phyloP scores from a whole-genome alignment of 2,329 filamentous ascomycete species.

The Sporothrix protearum region DNA sequence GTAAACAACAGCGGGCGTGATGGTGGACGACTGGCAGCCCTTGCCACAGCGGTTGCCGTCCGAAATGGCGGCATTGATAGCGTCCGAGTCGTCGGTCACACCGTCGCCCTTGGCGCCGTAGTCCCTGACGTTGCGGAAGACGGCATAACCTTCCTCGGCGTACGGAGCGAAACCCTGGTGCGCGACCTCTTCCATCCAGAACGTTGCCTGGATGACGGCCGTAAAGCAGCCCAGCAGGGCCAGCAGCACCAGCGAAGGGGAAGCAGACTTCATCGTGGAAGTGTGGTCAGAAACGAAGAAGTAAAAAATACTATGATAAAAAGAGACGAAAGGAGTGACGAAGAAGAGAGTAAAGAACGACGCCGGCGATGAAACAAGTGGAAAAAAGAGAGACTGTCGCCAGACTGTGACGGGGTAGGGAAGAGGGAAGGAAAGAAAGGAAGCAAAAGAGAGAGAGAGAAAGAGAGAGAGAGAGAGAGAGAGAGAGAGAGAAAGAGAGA shows the following conservation, averaged over 20 bases:
- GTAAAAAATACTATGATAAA: background rate
- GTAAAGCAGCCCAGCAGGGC: conserved; percentile 34
- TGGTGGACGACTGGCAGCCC: conserved; percentile 25
- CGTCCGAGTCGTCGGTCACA: conserved; percentile 66
- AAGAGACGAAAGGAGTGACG: background rate
- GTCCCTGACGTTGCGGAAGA: conserved; percentile 49
- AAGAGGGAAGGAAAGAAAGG: background rate
- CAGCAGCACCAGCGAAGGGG: conserved; percentile 26
- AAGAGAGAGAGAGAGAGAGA: background rate
- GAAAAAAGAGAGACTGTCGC: conserved; percentile 13
- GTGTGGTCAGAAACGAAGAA: background rate
- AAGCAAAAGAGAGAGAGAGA: background rate
- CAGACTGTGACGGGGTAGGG: background rate
- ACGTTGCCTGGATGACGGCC: conserved; percentile 31
- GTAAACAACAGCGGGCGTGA: conserved; percentile 28
- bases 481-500: background rate
- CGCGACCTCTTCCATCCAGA: conserved; percentile 36
- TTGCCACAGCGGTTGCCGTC: conserved; percentile 29
- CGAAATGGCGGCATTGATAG: conserved; percentile 65
- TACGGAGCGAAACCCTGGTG: conserved; percentile 45
- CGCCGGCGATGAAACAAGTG: background rate
- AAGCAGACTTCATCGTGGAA: conserved; percentile 32
- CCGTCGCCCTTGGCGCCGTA: conserved; percentile 50
- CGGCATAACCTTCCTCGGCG: conserved; percentile 40
- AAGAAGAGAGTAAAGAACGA: background rate